Evolutionary conservation across 2,329 filamentous ascomycete genomes (phyloP).

Genomic region (Cladosporium austrohemisphaericum): DNA sequence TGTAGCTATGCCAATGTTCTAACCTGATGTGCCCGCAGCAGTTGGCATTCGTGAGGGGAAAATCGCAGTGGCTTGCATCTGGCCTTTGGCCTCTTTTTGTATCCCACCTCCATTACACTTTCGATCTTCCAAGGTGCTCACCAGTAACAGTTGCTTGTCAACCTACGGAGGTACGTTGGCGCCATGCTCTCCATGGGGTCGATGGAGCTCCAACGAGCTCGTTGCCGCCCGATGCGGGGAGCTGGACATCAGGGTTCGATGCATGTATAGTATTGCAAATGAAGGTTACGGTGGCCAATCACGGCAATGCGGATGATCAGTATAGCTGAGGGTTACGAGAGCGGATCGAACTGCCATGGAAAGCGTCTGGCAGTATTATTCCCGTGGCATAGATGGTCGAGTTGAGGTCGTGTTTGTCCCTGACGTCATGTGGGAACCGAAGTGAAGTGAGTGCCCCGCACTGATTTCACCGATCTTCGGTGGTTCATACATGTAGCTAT

Average conservation of each 20-base stretch:
- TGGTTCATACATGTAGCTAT: neutral
- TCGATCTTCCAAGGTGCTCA: neutral
- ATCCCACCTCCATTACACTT: neutral
- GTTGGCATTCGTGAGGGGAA: slow-evolving; percentile 1
- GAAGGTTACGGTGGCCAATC: neutral
- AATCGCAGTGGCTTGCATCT: neutral
- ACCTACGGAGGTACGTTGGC: too few relatives aligned
- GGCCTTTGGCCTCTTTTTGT: slow-evolving; percentile 4
- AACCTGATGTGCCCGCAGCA: too few relatives aligned
- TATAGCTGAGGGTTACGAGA: too few relatives aligned
- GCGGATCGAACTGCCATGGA: slow-evolving; percentile 8
- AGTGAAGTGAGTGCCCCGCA: slow-evolving; percentile 6
- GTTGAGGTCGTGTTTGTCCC: neutral
- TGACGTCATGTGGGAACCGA: slow-evolving; percentile 10
- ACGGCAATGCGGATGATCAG: slow-evolving; percentile 7
- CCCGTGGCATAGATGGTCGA: slow-evolving; percentile 6
- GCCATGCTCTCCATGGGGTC: neutral
- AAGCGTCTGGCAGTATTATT: neutral
- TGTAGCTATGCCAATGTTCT: too few relatives aligned
- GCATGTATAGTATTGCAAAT: neutral
- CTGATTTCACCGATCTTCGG: neutral
- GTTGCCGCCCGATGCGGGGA: neutral
- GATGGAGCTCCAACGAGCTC: neutral
- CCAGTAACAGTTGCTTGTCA: too few relatives aligned
- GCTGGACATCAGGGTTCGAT: neutral